Percentiles rank a stretch among this genome's conserved stretches.
Conservation (phyloP, 495 filamentous ascomycete species). For the Penicillium crystallinum region DNA sequence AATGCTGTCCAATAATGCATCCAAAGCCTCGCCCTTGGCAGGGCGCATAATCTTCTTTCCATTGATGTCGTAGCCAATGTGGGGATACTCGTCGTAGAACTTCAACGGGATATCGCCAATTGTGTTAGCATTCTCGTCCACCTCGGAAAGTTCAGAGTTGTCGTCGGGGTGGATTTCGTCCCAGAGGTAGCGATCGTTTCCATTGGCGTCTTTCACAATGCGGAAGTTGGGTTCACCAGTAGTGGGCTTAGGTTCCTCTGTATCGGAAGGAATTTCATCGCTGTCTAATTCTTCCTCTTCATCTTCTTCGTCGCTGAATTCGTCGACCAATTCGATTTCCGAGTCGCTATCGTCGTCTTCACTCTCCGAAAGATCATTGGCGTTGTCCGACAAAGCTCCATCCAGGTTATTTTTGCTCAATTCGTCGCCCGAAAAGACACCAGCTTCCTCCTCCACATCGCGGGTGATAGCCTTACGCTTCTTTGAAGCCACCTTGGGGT, state of each 20-base stretch:
- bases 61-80: conserved; percentile 98
- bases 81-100: conserved; percentile 96
- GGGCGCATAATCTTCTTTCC: conserved; percentile 96
- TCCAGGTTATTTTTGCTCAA: conserved; percentile 58
- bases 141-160: conserved; percentile 90
- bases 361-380: conserved; percentile 42
- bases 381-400: conserved; percentile 59
- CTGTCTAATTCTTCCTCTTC: conserved; percentile 45
- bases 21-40: conserved; percentile 87
- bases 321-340: conserved; percentile 42
- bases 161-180: conserved; percentile 91
- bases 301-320: conserved; percentile 38
- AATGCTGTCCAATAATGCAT: conserved; percentile 91
- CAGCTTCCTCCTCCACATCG: conserved; percentile 48
- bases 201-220: conserved; percentile 62
- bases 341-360: conserved; percentile 43
- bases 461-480: conserved; percentile 57
- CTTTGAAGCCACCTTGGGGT: conserved; percentile 38
- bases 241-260: conserved; percentile 20
- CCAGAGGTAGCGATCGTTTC: conserved; percentile 71
- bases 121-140: conserved; percentile 73
- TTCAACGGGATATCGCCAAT: conserved; percentile 91
- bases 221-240: conserved; percentile 37
- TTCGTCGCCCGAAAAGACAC: conserved; percentile 59
- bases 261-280: conserved; percentile 49